Evolutionary conservation across 306 rosid genomes (phyloP).

Genomic region (Alnus rubra): DNA sequence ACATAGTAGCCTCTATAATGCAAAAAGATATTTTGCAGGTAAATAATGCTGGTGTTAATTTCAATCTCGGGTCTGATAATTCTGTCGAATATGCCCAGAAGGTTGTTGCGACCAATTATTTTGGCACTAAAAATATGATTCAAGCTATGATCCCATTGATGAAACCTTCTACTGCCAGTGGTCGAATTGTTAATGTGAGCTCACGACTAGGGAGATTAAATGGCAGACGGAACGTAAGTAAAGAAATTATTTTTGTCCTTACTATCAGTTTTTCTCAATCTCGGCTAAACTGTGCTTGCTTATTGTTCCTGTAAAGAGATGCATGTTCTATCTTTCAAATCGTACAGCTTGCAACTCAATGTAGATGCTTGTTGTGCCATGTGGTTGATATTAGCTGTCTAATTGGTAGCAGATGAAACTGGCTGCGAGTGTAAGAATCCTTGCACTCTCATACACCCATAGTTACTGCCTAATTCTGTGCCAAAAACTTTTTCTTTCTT

Average conservation of each 20-base stretch:
- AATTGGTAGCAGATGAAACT: background rate
- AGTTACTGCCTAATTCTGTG: background rate
- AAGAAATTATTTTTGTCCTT: background rate
- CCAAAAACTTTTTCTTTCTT: background rate
- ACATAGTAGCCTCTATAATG: background rate
- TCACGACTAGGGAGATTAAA: constrained; percentile 78
- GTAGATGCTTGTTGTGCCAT: background rate
- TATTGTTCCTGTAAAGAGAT: background rate
- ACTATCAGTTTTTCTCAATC: background rate
- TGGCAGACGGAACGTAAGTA: constrained; percentile 78
- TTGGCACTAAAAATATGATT: constrained; percentile 70
- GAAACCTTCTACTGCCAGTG: constrained; percentile 70
- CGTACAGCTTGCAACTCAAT: background rate
- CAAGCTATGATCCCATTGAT: constrained; percentile 85
- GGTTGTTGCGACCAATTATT: constrained; percentile 77
- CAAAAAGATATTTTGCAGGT: constrained; percentile 45
- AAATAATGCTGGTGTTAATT: constrained; percentile 87
- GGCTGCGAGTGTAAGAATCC: background rate
- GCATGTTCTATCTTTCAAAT: background rate
- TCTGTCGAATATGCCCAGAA: constrained; percentile 61
- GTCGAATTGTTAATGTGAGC: constrained; percentile 82
- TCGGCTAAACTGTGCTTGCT: background rate
- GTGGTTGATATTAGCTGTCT: background rate
- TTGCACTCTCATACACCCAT: background rate
- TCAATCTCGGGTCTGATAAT: constrained; percentile 76